Conservation (phyloP, 805 yeast genomes). For the Wickerhamiella alocasiicola region DNA sequence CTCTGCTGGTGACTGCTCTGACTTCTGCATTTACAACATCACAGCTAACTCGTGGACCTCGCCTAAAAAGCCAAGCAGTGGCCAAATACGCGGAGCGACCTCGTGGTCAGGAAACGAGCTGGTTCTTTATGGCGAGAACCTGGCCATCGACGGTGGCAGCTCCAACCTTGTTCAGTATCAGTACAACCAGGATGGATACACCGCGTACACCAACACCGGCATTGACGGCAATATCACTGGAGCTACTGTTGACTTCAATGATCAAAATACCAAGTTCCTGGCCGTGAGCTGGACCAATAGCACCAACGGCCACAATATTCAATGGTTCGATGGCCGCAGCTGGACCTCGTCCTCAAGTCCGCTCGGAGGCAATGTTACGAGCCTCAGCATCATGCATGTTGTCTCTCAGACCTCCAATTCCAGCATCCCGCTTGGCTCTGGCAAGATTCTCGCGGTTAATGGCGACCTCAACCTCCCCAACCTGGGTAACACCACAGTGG, state of each 20-base stretch:
- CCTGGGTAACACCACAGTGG: constrained; percentile 49
- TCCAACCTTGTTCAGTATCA: constrained; percentile 43
- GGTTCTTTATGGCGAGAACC: constrained; percentile 40
- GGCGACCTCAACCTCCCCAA: constrained; percentile 40
- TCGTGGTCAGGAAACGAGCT: constrained; percentile 33
- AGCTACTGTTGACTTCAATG: constrained; percentile 11
- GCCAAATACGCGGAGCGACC: constrained; percentile 39
- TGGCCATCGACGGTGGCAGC: constrained; percentile 31
- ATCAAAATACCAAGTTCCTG: constrained; percentile 31
- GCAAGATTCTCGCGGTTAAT: constrained; percentile 40
- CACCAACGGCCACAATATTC: constrained; percentile 26
- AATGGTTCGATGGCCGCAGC: constrained; percentile 35
- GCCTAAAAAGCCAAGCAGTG: constrained; percentile 17
- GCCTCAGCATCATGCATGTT: constrained; percentile 34
- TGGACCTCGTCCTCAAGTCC: constrained; percentile 38
- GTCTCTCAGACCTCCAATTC: background rate
- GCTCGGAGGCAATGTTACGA: constrained; percentile 29
- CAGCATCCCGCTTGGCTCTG: constrained; percentile 29
- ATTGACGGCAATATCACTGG: constrained; percentile 9
- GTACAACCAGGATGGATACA: constrained; percentile 31
- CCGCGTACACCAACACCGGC: constrained; percentile 11
- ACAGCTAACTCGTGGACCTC: constrained; percentile 12
- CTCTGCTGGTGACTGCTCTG: constrained; percentile 46
- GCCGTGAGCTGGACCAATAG: constrained; percentile 31
- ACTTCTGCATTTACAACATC: constrained; percentile 57